Evolutionary conservation across 2,329 filamentous ascomycete genomes (phyloP).

Genomic region (Teratosphaeria pseudoeucalypti): DNA sequence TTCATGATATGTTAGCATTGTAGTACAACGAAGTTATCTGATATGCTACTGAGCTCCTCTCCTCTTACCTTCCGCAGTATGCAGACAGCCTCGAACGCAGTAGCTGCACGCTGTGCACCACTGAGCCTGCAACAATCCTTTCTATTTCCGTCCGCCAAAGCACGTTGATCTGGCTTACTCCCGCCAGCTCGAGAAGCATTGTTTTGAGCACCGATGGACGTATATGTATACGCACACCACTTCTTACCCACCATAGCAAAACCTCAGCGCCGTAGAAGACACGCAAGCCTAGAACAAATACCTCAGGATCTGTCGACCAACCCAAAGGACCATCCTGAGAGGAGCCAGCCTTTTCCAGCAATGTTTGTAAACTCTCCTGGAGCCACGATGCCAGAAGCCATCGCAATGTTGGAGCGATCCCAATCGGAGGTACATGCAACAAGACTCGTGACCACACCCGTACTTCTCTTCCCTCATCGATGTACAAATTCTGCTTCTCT

Average conservation of each 20-base stretch:
- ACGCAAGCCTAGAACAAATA: constrained; percentile 50
- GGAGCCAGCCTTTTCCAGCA: constrained; percentile 27
- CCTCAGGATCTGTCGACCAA: constrained; percentile 58
- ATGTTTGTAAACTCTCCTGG: constrained; percentile 35
- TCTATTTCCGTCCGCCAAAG: constrained; percentile 29
- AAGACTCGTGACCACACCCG: constrained; percentile 55
- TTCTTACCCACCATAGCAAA: constrained; percentile 21
- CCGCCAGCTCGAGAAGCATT: constrained; percentile 19
- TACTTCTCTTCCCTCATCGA: constrained; percentile 70
- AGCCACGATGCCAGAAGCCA: constrained; percentile 37
- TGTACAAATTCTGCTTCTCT: constrained; percentile 90
- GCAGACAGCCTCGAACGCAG: background rate
- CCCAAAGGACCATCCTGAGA: constrained; percentile 57
- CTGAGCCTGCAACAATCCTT: constrained; percentile 19
- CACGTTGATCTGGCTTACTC: constrained; percentile 21
- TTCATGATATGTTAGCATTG: background rate
- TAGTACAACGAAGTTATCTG: background rate
- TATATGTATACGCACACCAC: constrained; percentile 9
- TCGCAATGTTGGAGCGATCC: constrained; percentile 17
- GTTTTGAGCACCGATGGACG: constrained; percentile 17
- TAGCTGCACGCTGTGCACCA: constrained; percentile 8
- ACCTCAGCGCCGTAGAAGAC: constrained; percentile 34
- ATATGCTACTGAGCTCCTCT: background rate
- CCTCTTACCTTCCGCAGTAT: background rate
- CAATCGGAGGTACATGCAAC: constrained; percentile 15